These are phyloP conservation scores for Salix koriyanagi DNA, from an alignment of 345 rosid species.

Conservation along the genomic window DNA sequence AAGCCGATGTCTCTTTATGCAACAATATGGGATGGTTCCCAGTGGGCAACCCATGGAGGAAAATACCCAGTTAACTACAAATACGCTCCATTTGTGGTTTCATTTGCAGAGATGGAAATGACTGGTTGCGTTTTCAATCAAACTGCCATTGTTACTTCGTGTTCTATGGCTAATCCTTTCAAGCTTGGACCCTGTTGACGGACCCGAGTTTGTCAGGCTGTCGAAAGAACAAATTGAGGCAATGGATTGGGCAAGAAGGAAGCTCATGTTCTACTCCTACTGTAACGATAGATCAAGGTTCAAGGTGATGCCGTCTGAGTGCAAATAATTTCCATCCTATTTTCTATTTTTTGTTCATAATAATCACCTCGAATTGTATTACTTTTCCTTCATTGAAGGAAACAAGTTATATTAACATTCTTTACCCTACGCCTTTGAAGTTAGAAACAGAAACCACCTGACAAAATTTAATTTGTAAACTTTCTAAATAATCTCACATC, in stretches of 20 bases:
- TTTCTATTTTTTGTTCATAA: not conserved
- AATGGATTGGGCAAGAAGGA: constrained; percentile 84
- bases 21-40: constrained; percentile 93
- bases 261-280: constrained; percentile 85
- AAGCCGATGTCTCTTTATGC: constrained; percentile 76
- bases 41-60: constrained; percentile 97
- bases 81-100: constrained; percentile 68
- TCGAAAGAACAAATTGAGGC: constrained; percentile 62
- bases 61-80: constrained; percentile 82
- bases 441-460: no score
- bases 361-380: not conserved
- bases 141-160: constrained; percentile 21
- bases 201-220: constrained; percentile 52
- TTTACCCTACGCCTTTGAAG: no score
- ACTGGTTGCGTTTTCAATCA: constrained; percentile 51
- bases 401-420: not conserved
- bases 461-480: no score
- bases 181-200: constrained; percentile 65
- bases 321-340: constrained; percentile 31
- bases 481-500: no score
- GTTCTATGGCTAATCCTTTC: constrained; percentile 47
- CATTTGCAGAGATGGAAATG: constrained; percentile 50
- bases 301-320: constrained; percentile 72
- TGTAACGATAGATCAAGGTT: constrained; percentile 63
- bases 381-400: not conserved